Percentiles rank a stretch among this genome's conserved stretches.
Conservation (phyloP, 2,329 filamentous ascomycete genomes). For the Aspergillus intermedius region DNA sequence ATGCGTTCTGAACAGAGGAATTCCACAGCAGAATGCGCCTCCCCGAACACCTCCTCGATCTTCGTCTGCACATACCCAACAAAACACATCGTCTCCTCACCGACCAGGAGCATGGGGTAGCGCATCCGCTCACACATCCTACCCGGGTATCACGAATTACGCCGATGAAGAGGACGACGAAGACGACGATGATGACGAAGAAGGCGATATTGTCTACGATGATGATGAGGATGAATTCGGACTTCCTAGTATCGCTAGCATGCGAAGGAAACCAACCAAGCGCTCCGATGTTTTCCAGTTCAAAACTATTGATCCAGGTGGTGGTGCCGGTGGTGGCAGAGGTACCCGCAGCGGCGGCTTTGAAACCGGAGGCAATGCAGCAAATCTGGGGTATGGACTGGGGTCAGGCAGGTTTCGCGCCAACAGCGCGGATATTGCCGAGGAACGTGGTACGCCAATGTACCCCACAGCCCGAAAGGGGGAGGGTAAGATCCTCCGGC, state of each 20-base stretch:
- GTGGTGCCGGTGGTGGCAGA: conserved; percentile 5
- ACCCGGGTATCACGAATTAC: conserved; percentile 73
- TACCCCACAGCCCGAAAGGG: conserved; percentile 85
- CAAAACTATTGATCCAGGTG: conserved; percentile 42
- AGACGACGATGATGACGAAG: conserved; percentile 54
- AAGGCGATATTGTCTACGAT: conserved; percentile 70
- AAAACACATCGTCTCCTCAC: conserved; percentile 48
- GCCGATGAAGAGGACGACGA: conserved; percentile 74
- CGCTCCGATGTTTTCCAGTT: conserved; percentile 27
- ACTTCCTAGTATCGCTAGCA: conserved; percentile 82
- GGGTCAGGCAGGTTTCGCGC: conserved; percentile 57
- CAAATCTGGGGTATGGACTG: conserved; percentile 27
- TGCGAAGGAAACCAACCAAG: conserved; percentile 64
- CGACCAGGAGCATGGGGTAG: conserved; percentile 31
- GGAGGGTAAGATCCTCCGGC: conserved; percentile 90
- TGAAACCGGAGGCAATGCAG: conserved; percentile 12
- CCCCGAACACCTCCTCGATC: conserved; percentile 67
- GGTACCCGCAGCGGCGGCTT: not conserved
- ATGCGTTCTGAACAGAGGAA: conserved; percentile 17
- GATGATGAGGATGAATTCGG: conserved; percentile 95
- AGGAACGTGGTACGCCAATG: conserved; percentile 72
- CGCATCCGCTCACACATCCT: conserved; percentile 61
- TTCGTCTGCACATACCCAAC: conserved; percentile 49
- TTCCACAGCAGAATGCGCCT: conserved; percentile 47
- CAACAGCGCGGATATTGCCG: conserved; percentile 88